phyloP scores from a whole-genome alignment of 1,139 yeast genomes.

The Pneumocystis canis region DNA sequence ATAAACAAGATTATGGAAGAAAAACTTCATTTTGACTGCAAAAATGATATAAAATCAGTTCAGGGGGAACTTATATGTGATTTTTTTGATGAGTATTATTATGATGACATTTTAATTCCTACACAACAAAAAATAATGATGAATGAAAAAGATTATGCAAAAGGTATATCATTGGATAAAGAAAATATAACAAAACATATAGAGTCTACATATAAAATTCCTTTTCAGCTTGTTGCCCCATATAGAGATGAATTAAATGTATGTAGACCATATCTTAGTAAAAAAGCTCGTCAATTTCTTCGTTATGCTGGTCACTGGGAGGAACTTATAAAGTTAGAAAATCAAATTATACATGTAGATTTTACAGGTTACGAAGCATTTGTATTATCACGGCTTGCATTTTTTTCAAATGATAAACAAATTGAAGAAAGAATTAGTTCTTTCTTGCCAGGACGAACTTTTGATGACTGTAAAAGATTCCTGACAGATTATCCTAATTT shows the following conservation, averaged over 20 bases:
- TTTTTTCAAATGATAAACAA: background rate
- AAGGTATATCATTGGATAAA: background rate
- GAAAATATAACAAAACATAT: background rate
- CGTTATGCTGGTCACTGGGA: background rate
- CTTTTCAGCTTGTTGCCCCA: background rate
- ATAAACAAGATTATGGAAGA: background rate
- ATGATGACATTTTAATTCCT: background rate
- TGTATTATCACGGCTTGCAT: background rate
- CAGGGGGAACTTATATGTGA: background rate
- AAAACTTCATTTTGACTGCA: background rate
- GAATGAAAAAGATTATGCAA: background rate
- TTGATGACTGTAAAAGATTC: background rate
- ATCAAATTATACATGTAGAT: background rate
- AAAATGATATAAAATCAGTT: too few relatives aligned
- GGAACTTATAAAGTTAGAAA: background rate
- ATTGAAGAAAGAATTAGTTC: background rate
- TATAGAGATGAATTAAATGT: background rate
- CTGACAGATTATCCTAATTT: background rate
- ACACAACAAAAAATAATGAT: background rate
- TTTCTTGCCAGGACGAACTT: background rate
- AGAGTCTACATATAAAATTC: background rate
- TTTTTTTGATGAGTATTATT: background rate
- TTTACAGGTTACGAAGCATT: background rate
- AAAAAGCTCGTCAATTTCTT: constrained; percentile 1
- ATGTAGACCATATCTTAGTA: background rate